Conservation (phyloP, 2,329 filamentous ascomycete genomes). For the Stachybotrys elegans region DNA sequence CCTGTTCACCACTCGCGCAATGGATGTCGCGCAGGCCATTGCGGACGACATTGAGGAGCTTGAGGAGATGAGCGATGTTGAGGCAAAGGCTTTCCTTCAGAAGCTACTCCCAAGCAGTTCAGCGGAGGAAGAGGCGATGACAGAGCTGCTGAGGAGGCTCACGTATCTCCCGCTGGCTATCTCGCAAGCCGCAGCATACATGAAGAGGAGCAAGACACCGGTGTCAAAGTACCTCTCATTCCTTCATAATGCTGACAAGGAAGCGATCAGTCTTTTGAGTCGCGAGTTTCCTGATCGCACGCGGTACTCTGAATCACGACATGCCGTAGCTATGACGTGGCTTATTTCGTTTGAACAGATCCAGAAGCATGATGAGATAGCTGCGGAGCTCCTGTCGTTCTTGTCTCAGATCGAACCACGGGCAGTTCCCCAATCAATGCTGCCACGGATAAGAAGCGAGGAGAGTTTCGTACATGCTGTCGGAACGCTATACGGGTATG, state of each 20-base stretch:
- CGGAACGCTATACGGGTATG: too few species aligned
- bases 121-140: slow-evolving; percentile 6
- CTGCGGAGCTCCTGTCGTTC: slow-evolving; percentile 31
- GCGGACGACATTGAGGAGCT: slow-evolving; percentile 19
- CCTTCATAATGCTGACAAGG: slow-evolving; percentile 21
- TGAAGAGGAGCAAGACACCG: slow-evolving; percentile 22
- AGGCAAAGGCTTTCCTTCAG: slow-evolving; percentile 21
- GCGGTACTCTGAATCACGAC: slow-evolving; percentile 23
- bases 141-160: slow-evolving; percentile 21
- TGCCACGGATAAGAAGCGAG: too few species aligned
- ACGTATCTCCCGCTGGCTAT: slow-evolving; percentile 31
- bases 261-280: slow-evolving; percentile 10
- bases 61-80: slow-evolving; percentile 19
- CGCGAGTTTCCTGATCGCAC: slow-evolving; percentile 25
- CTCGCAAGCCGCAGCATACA: slow-evolving; percentile 33
- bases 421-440: slow-evolving; percentile 29
- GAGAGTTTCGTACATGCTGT: too few species aligned
- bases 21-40: slow-evolving; percentile 18
- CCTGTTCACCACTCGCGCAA: slow-evolving; percentile 31
- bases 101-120: slow-evolving; percentile 16
- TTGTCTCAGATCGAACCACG: slow-evolving; percentile 34
- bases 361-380: slow-evolving; percentile 15
- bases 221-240: slow-evolving; percentile 27
- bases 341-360: slow-evolving; percentile 36
- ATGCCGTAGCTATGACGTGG: slow-evolving; percentile 33